Evolutionary conservation across 306 rosid genomes (phyloP).

Genomic region (Vigna nakashimae): DNA sequence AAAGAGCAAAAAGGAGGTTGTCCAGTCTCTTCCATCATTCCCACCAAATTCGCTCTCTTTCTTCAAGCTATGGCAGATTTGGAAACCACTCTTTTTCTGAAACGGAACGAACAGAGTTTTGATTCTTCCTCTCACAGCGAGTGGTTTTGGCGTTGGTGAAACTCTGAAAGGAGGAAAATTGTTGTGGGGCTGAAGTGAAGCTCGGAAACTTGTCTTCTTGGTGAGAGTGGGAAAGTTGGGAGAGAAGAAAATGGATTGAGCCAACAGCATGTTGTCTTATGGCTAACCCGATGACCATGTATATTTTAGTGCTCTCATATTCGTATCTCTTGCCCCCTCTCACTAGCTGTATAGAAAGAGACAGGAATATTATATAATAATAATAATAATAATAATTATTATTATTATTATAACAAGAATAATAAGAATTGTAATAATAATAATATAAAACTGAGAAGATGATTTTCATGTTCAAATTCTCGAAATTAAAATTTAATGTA

Average conservation of each 20-base stretch:
- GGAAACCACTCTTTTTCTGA: slow-evolving; percentile 41
- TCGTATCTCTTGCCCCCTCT: too few relatives aligned
- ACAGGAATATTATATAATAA: too few relatives aligned
- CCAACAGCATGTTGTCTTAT: slow-evolving; percentile 37
- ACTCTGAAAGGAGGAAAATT: slow-evolving; percentile 21
- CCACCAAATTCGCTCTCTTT: slow-evolving; percentile 40
- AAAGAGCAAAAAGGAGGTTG: slow-evolving; percentile 77
- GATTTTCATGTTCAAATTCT: too few relatives aligned
- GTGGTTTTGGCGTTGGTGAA: slow-evolving; percentile 20
- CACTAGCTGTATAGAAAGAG: too few relatives aligned
- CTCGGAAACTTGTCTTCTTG: slow-evolving; percentile 28
- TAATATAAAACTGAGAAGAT: too few relatives aligned
- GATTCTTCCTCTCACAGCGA: slow-evolving; percentile 36
- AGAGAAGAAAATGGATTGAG: slow-evolving; percentile 63
- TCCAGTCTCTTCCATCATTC: slow-evolving; percentile 67
- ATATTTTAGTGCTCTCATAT: too few relatives aligned
- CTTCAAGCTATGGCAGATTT: slow-evolving; percentile 49
- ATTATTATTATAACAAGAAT: too few relatives aligned
- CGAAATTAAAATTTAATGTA: too few relatives aligned
- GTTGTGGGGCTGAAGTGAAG: slow-evolving; percentile 47
- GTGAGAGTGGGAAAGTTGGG: slow-evolving; percentile 56
- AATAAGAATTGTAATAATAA: too few relatives aligned
- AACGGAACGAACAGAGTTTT: slow-evolving; percentile 33
- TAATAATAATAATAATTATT: too few relatives aligned
- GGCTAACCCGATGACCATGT: not conserved